Percentiles rank a stretch among this genome's conserved stretches.
phyloP scores from a whole-genome alignment of 768 basidiomycete genomes.

The Phylloporus arenicola region DNA sequence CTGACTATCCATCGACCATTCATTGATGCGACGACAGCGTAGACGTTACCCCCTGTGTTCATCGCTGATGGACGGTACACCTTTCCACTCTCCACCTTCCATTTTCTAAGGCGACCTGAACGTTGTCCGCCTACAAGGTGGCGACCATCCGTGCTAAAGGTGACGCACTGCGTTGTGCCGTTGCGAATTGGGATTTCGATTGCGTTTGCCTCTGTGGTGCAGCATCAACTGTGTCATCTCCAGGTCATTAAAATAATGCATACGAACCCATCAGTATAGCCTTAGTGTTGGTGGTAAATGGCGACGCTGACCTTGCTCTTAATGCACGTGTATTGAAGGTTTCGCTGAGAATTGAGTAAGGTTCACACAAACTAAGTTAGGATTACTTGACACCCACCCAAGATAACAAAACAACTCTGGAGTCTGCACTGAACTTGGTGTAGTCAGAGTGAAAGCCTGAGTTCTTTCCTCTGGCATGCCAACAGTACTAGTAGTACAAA shows the following conservation, averaged over 20 bases:
- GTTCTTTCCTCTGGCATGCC: no score
- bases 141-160: neutral
- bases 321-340: no score
- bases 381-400: no score
- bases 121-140: neutral
- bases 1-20: constrained; percentile 2
- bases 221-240: neutral
- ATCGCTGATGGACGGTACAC: neutral
- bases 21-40: neutral
- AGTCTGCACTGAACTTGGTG: no score
- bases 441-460: no score
- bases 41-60: neutral
- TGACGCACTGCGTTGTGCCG: neutral
- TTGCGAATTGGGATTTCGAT: neutral
- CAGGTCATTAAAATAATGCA: no score
- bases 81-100: neutral
- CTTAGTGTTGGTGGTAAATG: neutral
- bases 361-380: no score
- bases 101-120: neutral
- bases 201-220: neutral
- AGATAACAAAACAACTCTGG: no score
- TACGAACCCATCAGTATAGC: neutral
- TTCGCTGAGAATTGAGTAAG: no score
- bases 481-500: no score
- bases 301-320: no score